phyloP scores from a whole-genome alignment of 1,139 yeast genomes.

The Geotrichum phurueaensis region DNA sequence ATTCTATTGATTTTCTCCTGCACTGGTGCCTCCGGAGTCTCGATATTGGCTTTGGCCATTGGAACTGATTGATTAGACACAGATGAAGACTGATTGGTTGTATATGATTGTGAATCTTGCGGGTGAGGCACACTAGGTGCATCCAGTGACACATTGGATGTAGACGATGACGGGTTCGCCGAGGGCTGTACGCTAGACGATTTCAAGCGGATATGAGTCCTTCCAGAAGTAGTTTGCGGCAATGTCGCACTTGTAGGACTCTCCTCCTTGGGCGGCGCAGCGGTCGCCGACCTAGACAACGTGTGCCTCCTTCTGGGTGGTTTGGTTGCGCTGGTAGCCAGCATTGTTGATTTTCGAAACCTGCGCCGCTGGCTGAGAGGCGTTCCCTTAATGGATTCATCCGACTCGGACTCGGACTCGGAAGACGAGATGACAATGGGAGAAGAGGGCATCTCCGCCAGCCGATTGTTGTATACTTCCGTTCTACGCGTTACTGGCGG shows the following conservation, averaged over 20 bases:
- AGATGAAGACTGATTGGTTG: background rate
- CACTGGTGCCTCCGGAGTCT: background rate
- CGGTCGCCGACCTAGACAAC: background rate
- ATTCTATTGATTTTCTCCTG: background rate
- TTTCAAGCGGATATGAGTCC: background rate
- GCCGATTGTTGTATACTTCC: background rate
- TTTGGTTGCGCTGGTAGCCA: background rate
- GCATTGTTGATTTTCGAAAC: background rate
- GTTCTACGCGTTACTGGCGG: conserved; percentile 4
- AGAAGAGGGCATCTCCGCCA: background rate
- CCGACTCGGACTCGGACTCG: conserved; percentile 1
- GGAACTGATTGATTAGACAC: background rate
- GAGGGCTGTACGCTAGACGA: background rate
- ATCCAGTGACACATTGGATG: background rate
- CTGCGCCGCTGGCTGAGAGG: background rate
- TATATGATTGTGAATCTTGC: background rate
- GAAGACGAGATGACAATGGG: conserved; percentile 10
- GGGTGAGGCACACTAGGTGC: background rate
- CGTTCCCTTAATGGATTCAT: background rate
- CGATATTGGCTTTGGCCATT: background rate
- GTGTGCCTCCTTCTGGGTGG: background rate
- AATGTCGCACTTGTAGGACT: background rate
- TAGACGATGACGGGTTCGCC: background rate
- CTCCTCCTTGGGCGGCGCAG: background rate
- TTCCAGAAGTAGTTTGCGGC: background rate